Evolutionary conservation across 345 rosid species (phyloP).

Genomic region (Viola odorata): DNA sequence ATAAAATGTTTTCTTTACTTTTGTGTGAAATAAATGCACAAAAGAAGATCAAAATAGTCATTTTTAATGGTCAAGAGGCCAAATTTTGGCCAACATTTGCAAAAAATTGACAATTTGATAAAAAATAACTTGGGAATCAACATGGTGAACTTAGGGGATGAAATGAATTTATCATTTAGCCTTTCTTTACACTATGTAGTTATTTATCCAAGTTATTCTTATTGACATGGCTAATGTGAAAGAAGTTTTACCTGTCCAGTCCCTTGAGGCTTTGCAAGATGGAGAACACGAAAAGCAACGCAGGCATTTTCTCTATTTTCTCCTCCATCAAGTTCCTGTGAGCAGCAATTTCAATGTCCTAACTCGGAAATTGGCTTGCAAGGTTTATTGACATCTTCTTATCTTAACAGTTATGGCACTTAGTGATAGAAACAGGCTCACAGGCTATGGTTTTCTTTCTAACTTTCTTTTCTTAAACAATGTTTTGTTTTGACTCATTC

Average conservation of each 20-base stretch:
- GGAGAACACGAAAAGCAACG: conserved; percentile 97
- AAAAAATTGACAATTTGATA: too few relatives aligned
- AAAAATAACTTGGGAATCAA: too few relatives aligned
- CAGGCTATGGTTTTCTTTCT: too few relatives aligned
- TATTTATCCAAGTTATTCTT: conserved; percentile 7
- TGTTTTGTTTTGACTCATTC: conserved; percentile 26
- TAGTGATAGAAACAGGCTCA: background rate
- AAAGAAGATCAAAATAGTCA: too few relatives aligned
- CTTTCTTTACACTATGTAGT: background rate
- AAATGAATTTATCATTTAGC: conserved; percentile 6
- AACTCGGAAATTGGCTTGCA: conserved; percentile 75
- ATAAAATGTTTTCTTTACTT: too few relatives aligned
- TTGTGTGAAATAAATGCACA: too few relatives aligned
- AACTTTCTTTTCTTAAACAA: conserved; percentile 9
- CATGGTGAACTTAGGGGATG: too few relatives aligned
- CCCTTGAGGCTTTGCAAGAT: conserved; percentile 95
- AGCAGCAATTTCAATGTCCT: conserved; percentile 92
- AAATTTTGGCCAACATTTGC: too few relatives aligned
- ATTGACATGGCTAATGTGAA: conserved; percentile 17
- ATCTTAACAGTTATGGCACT: conserved; percentile 9
- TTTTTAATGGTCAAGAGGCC: too few relatives aligned
- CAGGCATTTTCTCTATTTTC: conserved; percentile 84
- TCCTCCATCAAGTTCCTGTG: conserved; percentile 86
- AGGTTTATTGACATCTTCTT: conserved; percentile 46
- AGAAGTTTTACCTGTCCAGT: conserved; percentile 38